Base-by-base conservation (phyloP, 2,329 filamentous ascomycete species). In the Hypocrella siamensis region DNA sequence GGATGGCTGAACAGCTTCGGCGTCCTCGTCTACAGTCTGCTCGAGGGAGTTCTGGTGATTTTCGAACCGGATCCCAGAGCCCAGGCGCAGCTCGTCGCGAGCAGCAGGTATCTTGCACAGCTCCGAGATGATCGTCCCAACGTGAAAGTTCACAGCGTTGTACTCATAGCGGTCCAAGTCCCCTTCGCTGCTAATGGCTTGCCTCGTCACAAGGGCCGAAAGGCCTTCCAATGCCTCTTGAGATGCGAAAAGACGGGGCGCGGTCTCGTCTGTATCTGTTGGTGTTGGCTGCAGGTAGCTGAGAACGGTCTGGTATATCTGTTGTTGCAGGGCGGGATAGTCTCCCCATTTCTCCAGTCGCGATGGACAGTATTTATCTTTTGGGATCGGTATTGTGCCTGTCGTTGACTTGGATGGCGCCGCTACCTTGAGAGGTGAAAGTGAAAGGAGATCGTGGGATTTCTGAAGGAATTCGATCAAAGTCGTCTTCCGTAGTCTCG, bases 21-120 rank as follows among this genome's bases (percentile, higher is more conserved):
- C 14, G 17, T 24, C 19, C 6, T 25, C 9, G 5, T 31, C 3
- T 17, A 15, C n/a, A 19, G 6, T 12, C 18, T 14, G 17, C 19
- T 31, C 18, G n/a, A 25, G 11, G 5, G n/a, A 10, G 19, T 25
- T 31, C 6, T 8, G 15, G 15, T 31, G 30, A 19, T n/a, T 25
- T 22, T 15, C 19, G 21, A 31, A 31, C 19, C 15, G 3, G 4
- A 31, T 25, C 15, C 30, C 30, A n/a, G 11, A 10, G 15, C 30
- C 30, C 5, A 31, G 15, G 4, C n/a, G 7, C 5, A 31, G 19
- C 15, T 31, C 30, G 11, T 31, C 6, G 9, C 19, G 19, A 4
- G 30, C 30, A 25, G 30, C 21, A 12, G 30, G 30, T 8, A 31
- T 31, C 5, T 31, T 25, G 30, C 30, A 31, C 15, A 31, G n/a